Base-by-base conservation (phyloP, 2,329 filamentous ascomycete genomes). In the Whalleya microplaca region DNA sequence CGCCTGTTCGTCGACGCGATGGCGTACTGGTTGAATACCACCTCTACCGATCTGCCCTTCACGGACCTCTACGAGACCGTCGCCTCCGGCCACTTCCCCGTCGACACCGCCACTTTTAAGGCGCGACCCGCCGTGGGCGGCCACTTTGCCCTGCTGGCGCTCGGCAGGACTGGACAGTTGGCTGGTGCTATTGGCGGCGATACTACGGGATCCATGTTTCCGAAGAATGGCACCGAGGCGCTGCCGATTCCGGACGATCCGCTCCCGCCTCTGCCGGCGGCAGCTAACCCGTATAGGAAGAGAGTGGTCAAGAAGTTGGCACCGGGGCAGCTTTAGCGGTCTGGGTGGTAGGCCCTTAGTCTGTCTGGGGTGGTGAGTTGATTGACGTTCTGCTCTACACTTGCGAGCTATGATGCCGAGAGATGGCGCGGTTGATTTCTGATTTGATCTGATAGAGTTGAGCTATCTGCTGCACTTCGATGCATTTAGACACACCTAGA, bases 91-190 rank as follows among this genome's bases (percentile, higher is more conserved):
- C 83, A 62, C 7, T 72, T 68, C 37, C 68, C 67, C 2, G n/a
- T 86, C 81, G 45, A 55, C 0, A 80, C 79, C 0, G 80, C 82
- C 8, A 79, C 79, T 48, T 91, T 91, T 75, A 86, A 84, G 65
- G 87, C 87, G 1, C 73, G 88, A n/a, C 88, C 88, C 1, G 88
- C 90, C 2, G 81, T 87, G n/a, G 88, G 88, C 3, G 87, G 85
- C 1, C 87, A 90, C 72, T 91, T 88, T 76, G 84, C 87, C 1
- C 84, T 89, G 62, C 75, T 91, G 69, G 82, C 87, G 21, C 72
- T 91, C 14, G 53, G 48, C 9, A 53, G 55, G 45, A 67, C 65
- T 1, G 68, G 68, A 1, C 67, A 68, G 57, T 55, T 45, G 1
- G 62, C 62, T 2, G 42, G 27, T 4, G 58, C 65, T 0, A 45